phyloP scores from a whole-genome alignment of 2,329 filamentous ascomycete species.

The Malbranchea zuffiana region DNA sequence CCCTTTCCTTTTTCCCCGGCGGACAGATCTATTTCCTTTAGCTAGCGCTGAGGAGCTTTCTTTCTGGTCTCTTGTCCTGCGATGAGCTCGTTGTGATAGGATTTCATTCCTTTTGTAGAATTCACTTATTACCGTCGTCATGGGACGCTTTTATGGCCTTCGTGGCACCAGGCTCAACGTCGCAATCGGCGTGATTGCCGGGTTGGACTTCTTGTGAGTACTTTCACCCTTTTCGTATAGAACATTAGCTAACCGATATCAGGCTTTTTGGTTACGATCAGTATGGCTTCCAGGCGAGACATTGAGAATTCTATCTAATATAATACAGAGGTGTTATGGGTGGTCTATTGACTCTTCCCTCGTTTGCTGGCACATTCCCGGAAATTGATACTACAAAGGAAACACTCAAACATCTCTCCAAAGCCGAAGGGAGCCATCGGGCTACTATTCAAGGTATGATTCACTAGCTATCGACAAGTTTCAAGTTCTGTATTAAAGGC shows the following conservation, averaged over 20 bases:
- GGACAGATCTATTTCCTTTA: no score
- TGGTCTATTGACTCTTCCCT: conserved; percentile 57
- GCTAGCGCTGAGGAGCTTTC: no score
- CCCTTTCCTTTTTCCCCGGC: conserved; percentile 1
- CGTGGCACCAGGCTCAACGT: conserved; percentile 55
- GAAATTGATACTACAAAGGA: conserved; percentile 40
- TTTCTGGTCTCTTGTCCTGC: no score
- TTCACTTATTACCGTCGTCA: no score
- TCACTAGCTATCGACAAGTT: neutral
- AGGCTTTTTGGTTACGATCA: conserved; percentile 55
- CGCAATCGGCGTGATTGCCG: conserved; percentile 60
- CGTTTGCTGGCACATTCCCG: conserved; percentile 48
- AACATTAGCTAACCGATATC: conserved; percentile 4
- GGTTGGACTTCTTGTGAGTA: conserved; percentile 54
- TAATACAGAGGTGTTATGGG: conserved; percentile 53
- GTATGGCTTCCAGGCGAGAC: conserved; percentile 15
- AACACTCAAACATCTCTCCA: conserved; percentile 22
- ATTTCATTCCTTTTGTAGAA: no score
- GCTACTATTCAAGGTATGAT: conserved; percentile 37
- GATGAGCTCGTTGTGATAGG: no score
- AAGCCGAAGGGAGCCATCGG: conserved; percentile 30
- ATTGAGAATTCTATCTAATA: neutral
- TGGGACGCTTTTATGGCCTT: conserved; percentile 50
- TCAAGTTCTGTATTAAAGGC: neutral
- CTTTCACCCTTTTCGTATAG: neutral